Conservation (phyloP, 2,329 filamentous ascomycete genomes). For the Graphilbum ipis-grandicollis region DNA sequence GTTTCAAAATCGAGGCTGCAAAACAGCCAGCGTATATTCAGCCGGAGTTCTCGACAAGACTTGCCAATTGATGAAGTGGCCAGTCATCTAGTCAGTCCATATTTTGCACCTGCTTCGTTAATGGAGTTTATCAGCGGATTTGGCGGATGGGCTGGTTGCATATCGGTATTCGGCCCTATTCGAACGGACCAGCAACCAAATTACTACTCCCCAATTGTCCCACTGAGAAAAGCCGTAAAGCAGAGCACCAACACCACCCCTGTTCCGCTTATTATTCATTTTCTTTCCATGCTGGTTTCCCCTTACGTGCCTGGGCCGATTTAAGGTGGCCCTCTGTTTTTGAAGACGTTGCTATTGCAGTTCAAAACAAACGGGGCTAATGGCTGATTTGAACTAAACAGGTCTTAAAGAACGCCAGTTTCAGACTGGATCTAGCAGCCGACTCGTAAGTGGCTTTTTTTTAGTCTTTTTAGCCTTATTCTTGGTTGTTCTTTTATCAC, state of each 20-base stretch:
- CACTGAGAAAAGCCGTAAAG: background rate
- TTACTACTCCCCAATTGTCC: constrained; percentile 4
- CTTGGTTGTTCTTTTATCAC: constrained; percentile 7
- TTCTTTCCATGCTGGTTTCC: background rate
- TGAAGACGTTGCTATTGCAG: no score
- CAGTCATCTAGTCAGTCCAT: background rate
- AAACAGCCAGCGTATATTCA: no score
- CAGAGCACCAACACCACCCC: background rate
- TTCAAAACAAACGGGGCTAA: constrained; percentile 1
- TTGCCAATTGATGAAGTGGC: no score
- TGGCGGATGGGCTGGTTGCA: constrained; percentile 8
- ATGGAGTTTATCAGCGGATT: background rate
- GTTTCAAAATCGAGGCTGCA: no score
- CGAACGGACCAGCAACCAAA: constrained; percentile 6
- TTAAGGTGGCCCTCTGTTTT: background rate
- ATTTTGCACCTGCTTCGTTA: background rate
- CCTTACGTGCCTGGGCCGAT: background rate
- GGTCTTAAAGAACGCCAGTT: constrained; percentile 30
- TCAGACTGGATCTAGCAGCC: constrained; percentile 34
- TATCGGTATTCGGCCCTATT: constrained; percentile 11
- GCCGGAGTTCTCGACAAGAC: no score
- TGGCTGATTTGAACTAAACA: constrained; percentile 13
- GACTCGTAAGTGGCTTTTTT: constrained; percentile 31
- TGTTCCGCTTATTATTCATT: background rate
- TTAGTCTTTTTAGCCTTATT: constrained; percentile 8